A percentile compares a stretch with the other conserved stretches of the same genome.
Evolutionary conservation across 495 filamentous ascomycete species (phyloP).

Genomic region (Penicillium fimorum): DNA sequence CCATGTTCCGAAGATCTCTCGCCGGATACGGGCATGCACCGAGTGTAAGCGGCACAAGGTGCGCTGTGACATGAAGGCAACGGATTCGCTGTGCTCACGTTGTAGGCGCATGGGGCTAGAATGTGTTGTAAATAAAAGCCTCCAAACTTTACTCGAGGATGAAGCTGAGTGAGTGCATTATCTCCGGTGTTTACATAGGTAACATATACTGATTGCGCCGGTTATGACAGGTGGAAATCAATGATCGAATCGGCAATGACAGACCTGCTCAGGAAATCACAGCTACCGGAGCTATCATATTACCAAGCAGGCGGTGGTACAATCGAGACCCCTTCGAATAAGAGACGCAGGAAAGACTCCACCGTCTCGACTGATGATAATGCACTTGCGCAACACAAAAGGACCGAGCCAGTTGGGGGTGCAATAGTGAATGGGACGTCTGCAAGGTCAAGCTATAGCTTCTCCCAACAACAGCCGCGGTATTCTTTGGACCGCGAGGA

Average conservation of each 20-base stretch:
- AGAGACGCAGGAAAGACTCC: conserved; percentile 39
- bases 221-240: conserved; percentile 40
- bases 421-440: conserved; percentile 11
- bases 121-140: conserved; percentile 55
- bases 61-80: conserved; percentile 50
- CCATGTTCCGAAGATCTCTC: conserved; percentile 54
- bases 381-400: conserved; percentile 17
- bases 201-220: conserved; percentile 3
- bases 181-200: background rate
- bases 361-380: conserved; percentile 41
- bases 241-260: conserved; percentile 48
- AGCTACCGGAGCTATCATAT: conserved; percentile 47
- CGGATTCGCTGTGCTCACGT: conserved; percentile 45
- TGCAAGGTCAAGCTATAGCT: conserved; percentile 22
- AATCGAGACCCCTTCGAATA: conserved; percentile 37
- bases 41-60: conserved; percentile 56
- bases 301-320: conserved; percentile 41
- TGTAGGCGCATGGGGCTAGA: conserved; percentile 52
- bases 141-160: conserved; percentile 54
- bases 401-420: conserved; percentile 18
- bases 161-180: conserved; percentile 43
- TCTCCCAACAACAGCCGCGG: conserved; percentile 34
- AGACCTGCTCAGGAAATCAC: conserved; percentile 44
- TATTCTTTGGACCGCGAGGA: conserved; percentile 46
- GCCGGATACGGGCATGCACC: conserved; percentile 55